phyloP scores from a whole-genome alignment of 805 yeast species.

The Starmerella khaoyaiensis region DNA sequence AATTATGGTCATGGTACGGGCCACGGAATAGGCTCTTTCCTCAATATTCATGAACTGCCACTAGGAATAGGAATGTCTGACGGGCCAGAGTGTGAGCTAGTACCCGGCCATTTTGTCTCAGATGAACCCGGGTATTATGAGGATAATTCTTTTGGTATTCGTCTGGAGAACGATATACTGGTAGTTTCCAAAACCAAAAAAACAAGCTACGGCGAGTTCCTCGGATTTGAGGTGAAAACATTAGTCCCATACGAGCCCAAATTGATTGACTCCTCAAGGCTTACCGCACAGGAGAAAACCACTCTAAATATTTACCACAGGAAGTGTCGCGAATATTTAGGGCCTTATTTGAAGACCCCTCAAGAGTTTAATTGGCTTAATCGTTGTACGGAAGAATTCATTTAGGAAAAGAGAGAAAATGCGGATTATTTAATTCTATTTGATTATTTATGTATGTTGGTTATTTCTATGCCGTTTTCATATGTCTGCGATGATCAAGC shows the following conservation, averaged over 20 bases:
- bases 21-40: constrained; percentile 85
- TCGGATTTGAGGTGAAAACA: constrained; percentile 71
- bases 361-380: constrained; percentile 55
- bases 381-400: constrained; percentile 3
- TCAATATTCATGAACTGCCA: constrained; percentile 92
- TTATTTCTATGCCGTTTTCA: too few relatives aligned
- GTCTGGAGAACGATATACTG: constrained; percentile 77
- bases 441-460: too few relatives aligned
- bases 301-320: constrained; percentile 61
- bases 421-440: too few relatives aligned
- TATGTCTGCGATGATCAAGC: too few relatives aligned
- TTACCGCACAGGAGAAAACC: constrained; percentile 46
- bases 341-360: constrained; percentile 36
- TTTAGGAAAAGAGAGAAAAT: too few relatives aligned
- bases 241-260: constrained; percentile 68
- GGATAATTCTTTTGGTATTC: constrained; percentile 79
- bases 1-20: constrained; percentile 95
- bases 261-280: constrained; percentile 48
- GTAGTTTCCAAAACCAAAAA: constrained; percentile 34
- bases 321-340: constrained; percentile 42
- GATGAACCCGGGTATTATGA: constrained; percentile 94
- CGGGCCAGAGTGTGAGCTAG: constrained; percentile 40
- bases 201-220: constrained; percentile 44
- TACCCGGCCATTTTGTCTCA: constrained; percentile 63
- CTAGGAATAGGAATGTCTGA: constrained; percentile 48